Percentiles rank a stretch among this genome's conserved stretches.
These are phyloP conservation scores for Albugo candida DNA, from an alignment of 352 stramenopile species.

Conservation along the genomic window DNA sequence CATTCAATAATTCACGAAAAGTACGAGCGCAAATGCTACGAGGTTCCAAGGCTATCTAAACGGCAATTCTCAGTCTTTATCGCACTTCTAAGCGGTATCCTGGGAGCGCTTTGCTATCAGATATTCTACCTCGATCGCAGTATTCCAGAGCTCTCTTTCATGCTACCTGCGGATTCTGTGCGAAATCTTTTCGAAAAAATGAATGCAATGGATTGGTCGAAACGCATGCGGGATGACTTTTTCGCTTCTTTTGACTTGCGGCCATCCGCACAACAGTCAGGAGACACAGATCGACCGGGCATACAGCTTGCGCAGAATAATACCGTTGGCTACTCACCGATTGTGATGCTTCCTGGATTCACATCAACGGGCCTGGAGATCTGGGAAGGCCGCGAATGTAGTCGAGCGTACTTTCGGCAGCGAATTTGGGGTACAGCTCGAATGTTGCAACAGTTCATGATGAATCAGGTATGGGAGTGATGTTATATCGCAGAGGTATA, in stretches of 20 bases:
- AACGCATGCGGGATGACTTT: constrained; percentile 43
- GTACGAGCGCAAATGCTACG: no score
- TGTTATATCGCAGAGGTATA: no score
- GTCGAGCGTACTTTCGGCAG: constrained; percentile 78
- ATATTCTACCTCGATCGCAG: neutral
- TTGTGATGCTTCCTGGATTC: constrained; percentile 88
- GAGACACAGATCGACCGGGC: constrained; percentile 22
- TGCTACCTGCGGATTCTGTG: constrained; percentile 21
- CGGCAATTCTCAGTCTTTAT: no score
- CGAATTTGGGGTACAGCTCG: constrained; percentile 82
- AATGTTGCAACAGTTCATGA: constrained; percentile 79
- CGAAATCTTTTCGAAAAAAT: constrained; percentile 18
- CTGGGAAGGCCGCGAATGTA: constrained; percentile 82
- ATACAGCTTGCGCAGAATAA: constrained; percentile 25
- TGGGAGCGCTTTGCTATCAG: neutral
- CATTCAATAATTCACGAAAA: no score
- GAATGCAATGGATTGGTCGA: constrained; percentile 41
- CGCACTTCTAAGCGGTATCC: no score
- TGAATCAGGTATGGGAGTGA: constrained; percentile 26
- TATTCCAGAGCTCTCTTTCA: neutral
- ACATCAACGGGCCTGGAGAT: constrained; percentile 87
- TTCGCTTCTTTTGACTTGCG: constrained; percentile 35
- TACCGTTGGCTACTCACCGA: constrained; percentile 34
- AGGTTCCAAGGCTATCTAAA: no score
- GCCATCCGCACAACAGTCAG: constrained; percentile 16